Base-by-base conservation (phyloP, 2,329 filamentous ascomycete species). In the Mycosphaerella arachidis region DNA sequence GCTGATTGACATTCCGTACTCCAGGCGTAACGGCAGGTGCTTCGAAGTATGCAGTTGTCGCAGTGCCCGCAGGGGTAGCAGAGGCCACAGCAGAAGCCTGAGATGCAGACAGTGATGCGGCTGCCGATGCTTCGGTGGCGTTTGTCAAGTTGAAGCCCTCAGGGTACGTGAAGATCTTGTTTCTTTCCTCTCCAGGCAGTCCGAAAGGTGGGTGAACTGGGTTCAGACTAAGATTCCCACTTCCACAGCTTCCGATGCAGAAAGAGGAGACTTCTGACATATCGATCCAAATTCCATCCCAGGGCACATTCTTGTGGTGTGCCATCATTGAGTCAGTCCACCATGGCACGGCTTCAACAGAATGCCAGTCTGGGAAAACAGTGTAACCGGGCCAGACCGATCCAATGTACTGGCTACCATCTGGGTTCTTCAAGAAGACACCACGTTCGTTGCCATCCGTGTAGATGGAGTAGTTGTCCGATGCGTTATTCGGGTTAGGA, bases 161-260 rank as follows among this genome's bases (percentile, higher is more conserved):
- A 0, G 88, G 88, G 61, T 88, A 48, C 78, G 75, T 64, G 53
- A 82, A 83, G 46, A 86, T 77, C 16, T 84, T 69, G 66, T 83
- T 82, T 6, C 84, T 84, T 1, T 81, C 79, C 64, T 89, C 86
- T 0, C 87, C 88, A 0, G 86, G 86, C 1, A 91, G 80, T 6
- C 69, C 63, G 68, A 90, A 90, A 0, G 83, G 78, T 6, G 86
- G 86, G 68, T 90, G 87, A 0, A 84, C 85, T 0, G 88, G 88
- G 69, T 91, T 90, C 48, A 87, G 70, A 1, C 82, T 82, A 45
- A 89, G 72, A 55, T 88, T 86, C 1, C 78, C 78, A 27, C 81
- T 84, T 24, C 90, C 89, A 67, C 89, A 92, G 64, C 84, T 88
- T 4, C 89, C 89, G 8, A 87, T 79, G 65, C 89, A 92, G 76